Conservation (phyloP, 257 asterid species). For the Paulownia fortunei region DNA sequence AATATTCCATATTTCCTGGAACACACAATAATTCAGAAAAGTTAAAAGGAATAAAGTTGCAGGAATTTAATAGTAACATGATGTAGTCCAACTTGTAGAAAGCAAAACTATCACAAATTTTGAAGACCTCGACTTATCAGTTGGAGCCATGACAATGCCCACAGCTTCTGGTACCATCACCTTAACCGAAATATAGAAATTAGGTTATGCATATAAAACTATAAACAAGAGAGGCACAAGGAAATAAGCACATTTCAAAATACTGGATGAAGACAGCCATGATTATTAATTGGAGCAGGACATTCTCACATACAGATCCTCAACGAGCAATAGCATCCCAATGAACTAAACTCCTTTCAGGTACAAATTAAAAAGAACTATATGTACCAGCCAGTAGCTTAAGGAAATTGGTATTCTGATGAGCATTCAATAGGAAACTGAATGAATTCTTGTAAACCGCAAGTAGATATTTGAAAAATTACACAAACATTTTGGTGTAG, state of each 20-base stretch:
- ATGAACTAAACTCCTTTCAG: no score
- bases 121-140: constrained; percentile 49
- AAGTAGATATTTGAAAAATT: no score
- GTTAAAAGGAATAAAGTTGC: not conserved
- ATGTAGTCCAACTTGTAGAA: not conserved
- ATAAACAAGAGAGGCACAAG: not conserved
- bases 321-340: no score
- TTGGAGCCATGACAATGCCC: constrained; percentile 63
- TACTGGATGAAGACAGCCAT: not conserved
- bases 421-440: no score
- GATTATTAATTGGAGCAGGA: no score
- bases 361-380: no score
- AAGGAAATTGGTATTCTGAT: no score
- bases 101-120: not conserved
- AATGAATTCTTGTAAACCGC: no score
- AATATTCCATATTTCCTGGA: constrained; percentile 53
- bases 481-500: no score
- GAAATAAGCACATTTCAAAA: not conserved
- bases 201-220: not conserved
- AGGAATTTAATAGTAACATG: not conserved
- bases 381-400: no score
- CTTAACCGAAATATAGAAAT: constrained; percentile 24
- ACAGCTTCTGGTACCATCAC: constrained; percentile 65
- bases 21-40: not conserved
- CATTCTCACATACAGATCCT: no score